Percentiles rank a stretch among this genome's conserved stretches.
Evolutionary conservation across 2,329 filamentous ascomycete species (phyloP).

Genomic region (Aureobasidium sp.): DNA sequence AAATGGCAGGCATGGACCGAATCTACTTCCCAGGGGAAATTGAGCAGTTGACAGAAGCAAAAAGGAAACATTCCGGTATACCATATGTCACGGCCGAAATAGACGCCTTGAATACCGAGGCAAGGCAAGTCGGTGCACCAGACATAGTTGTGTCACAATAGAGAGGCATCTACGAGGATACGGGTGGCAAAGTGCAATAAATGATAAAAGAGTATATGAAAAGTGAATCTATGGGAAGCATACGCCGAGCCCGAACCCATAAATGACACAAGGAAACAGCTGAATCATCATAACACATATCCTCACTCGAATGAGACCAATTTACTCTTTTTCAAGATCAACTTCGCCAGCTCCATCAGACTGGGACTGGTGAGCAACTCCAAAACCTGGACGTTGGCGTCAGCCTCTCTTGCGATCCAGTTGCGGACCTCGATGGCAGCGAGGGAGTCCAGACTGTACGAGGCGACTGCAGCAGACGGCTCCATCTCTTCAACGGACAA

Average conservation of each 20-base stretch:
- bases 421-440: conserved; percentile 17
- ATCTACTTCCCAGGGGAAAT: conserved; percentile 55
- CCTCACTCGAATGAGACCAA: neutral
- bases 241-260: neutral
- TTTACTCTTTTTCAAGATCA: conserved; percentile 8
- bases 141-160: neutral
- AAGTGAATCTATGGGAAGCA: neutral
- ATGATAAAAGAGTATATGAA: too few species aligned
- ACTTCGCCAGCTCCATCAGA: conserved; percentile 2
- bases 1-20: conserved; percentile 46
- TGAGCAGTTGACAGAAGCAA: conserved; percentile 43
- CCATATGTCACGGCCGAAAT: conserved; percentile 44
- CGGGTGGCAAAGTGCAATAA: too few species aligned
- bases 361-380: conserved; percentile 2
- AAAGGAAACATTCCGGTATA: conserved; percentile 39
- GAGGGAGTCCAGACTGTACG: conserved; percentile 17
- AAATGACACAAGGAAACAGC: too few species aligned
- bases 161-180: neutral
- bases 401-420: conserved; percentile 10
- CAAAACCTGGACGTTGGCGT: neutral
- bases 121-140: conserved; percentile 35
- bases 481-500: conserved; percentile 12
- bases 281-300: neutral
- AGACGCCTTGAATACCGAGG: conserved; percentile 44
- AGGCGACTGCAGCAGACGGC: neutral